A percentile compares a stretch with the other conserved stretches of the same genome.
Conservation (phyloP, 306 rosid species). For the Pyrus bretschneideri region DNA sequence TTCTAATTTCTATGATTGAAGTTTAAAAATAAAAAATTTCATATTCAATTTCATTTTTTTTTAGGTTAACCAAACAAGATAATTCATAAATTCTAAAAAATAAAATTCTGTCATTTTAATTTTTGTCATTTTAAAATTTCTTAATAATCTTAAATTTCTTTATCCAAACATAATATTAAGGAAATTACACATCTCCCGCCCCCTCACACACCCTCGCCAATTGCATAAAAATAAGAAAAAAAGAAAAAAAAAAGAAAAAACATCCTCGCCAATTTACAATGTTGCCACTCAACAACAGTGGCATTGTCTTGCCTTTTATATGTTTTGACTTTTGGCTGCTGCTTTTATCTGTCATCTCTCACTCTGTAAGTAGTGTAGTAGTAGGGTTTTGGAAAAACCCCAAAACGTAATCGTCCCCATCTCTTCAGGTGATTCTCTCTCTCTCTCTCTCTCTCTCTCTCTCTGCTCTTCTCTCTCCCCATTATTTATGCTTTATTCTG, state of each 20-base stretch:
- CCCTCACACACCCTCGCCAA: neutral
- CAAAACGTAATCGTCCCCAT: neutral
- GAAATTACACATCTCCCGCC: no score
- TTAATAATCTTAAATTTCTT: no score
- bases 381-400: conserved; percentile 7
- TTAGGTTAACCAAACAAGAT: no score
- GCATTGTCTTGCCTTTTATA: neutral
- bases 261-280: neutral
- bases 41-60: no score
- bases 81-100: no score
- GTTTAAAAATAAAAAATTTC: no score
- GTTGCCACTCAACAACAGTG: neutral
- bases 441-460: neutral
- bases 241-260: no score
- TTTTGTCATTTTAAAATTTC: no score
- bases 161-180: no score
- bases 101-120: no score
- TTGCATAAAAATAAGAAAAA: neutral
- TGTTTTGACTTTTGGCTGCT: neutral
- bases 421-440: conserved; percentile 1
- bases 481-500: neutral
- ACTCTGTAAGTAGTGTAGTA: neutral
- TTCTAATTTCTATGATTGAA: no score
- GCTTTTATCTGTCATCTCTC: neutral
- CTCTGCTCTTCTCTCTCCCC: neutral